These are phyloP conservation scores for Annona cherimola DNA, from an alignment of 164 flowering plant genomes.

Conservation along the genomic window DNA sequence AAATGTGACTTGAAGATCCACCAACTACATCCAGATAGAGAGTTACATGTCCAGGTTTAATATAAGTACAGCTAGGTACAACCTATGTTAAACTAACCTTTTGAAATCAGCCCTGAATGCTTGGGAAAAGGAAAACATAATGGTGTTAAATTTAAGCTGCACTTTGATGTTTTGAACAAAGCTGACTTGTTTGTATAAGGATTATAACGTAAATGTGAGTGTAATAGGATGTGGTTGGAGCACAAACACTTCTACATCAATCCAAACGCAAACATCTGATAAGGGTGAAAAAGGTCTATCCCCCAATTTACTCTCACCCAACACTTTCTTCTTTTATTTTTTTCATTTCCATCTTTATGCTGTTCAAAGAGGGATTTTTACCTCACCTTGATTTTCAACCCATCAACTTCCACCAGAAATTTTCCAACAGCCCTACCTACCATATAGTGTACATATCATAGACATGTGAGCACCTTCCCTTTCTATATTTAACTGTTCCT, in stretches of 20 bases:
- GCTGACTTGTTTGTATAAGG: no score
- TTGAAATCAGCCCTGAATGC: background rate
- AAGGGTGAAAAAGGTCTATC: background rate
- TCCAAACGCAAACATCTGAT: background rate
- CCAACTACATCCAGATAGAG: background rate
- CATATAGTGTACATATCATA: no score
- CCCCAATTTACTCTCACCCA: background rate
- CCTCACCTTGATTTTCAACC: background rate
- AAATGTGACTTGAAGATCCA: background rate
- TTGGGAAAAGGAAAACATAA: background rate
- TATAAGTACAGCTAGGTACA: background rate
- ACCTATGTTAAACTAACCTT: no score
- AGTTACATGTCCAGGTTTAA: background rate
- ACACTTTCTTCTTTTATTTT: background rate
- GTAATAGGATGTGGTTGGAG: no score
- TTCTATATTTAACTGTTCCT: no score
- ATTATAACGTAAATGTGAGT: no score
- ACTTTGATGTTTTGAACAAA: background rate
- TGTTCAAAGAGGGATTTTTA: background rate
- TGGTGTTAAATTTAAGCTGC: background rate
- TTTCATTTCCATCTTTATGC: background rate
- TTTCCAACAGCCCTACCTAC: background rate
- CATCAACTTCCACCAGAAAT: background rate
- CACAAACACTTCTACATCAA: no score
- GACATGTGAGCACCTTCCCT: no score